A percentile compares a stretch with the other conserved stretches of the same genome.
These are phyloP conservation scores for Apophysomyces variabilis DNA, from an alignment of 371 early-diverging fungal genomes.

Conservation along the genomic window DNA sequence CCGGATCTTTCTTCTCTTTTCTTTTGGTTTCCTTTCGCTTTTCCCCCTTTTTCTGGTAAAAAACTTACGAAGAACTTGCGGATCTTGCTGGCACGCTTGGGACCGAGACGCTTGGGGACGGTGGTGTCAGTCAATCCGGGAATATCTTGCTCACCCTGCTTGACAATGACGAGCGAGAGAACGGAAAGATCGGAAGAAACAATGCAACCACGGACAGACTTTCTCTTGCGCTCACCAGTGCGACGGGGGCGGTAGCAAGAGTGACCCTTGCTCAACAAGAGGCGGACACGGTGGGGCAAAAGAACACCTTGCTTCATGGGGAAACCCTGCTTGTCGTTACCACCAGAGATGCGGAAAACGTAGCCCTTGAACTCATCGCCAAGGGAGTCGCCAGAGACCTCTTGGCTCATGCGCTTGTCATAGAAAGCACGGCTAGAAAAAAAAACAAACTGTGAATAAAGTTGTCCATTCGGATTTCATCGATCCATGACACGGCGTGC, in stretches of 20 bases:
- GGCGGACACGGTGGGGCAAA: constrained; percentile 92
- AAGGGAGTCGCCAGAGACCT: constrained; percentile 95
- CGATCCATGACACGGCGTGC: constrained; percentile 1
- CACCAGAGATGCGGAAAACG: constrained; percentile 98
- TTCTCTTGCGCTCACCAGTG: constrained; percentile 98
- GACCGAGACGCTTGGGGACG: constrained; percentile 95
- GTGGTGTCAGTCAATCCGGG: constrained; percentile 96
- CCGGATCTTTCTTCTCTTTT: too few relatives aligned
- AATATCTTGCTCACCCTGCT: constrained; percentile 96
- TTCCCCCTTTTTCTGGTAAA: background rate
- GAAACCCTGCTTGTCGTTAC: constrained; percentile 99
- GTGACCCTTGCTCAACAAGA: constrained; percentile 96
- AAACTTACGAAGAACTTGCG: constrained; percentile 92
- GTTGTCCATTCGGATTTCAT: background rate
- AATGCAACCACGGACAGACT: constrained; percentile 99
- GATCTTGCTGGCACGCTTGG: constrained; percentile 99
- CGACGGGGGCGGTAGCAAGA: constrained; percentile 99
- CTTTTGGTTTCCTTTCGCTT: too few relatives aligned
- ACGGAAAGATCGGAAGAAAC: constrained; percentile 96
- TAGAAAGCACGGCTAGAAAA: constrained; percentile 89
- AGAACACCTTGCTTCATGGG: constrained; percentile 98
- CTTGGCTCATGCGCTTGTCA: constrained; percentile 97
- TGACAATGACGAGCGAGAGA: constrained; percentile 93
- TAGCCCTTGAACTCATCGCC: constrained; percentile 99
- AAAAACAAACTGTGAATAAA: background rate